A percentile compares a stretch with the other conserved stretches of the same genome.
phyloP scores from a whole-genome alignment of 1,284 basidiomycete genomes.

The Schizopora paradoxa region DNA sequence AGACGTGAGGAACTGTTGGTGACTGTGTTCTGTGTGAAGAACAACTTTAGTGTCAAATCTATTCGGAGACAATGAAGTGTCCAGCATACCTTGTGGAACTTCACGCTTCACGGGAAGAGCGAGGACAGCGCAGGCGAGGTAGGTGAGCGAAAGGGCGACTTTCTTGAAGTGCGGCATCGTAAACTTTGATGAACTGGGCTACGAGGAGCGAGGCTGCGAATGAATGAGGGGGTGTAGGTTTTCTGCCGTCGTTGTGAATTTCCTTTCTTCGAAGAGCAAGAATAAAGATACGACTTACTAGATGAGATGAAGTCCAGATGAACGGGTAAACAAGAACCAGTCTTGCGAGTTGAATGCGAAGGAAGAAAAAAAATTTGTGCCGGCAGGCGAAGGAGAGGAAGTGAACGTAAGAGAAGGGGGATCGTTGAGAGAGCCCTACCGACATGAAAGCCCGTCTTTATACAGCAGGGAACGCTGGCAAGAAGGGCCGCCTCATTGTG shows the following conservation, averaged over 20 bases:
- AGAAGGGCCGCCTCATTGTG: too few species aligned
- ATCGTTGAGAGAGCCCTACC: too few species aligned
- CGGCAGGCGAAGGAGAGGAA: too few species aligned
- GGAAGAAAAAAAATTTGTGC: constrained; percentile 35
- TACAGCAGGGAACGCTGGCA: too few species aligned
- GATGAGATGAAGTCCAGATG: constrained; percentile 25
- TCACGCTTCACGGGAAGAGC: constrained; percentile 50
- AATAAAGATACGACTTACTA: constrained; percentile 18
- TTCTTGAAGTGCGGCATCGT: constrained; percentile 42
- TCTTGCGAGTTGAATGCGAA: constrained; percentile 42
- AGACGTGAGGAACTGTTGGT: constrained; percentile 49
- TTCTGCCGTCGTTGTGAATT: neutral
- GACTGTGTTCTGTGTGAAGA: constrained; percentile 53
- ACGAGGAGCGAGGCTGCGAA: constrained; percentile 15
- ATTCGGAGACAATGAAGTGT: neutral
- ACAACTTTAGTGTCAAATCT: neutral
- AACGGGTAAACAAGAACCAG: constrained; percentile 46
- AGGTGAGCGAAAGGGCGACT: constrained; percentile 35
- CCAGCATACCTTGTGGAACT: constrained; percentile 54
- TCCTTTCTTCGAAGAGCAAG: neutral
- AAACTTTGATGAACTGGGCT: constrained; percentile 18
- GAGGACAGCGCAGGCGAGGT: constrained; percentile 32
- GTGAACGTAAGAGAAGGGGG: too few species aligned
- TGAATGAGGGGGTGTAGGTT: constrained; percentile 19
- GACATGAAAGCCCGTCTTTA: too few species aligned